Base-by-base conservation (phyloP, 352 stramenopile species). In the Phytophthora pluvialis region DNA sequence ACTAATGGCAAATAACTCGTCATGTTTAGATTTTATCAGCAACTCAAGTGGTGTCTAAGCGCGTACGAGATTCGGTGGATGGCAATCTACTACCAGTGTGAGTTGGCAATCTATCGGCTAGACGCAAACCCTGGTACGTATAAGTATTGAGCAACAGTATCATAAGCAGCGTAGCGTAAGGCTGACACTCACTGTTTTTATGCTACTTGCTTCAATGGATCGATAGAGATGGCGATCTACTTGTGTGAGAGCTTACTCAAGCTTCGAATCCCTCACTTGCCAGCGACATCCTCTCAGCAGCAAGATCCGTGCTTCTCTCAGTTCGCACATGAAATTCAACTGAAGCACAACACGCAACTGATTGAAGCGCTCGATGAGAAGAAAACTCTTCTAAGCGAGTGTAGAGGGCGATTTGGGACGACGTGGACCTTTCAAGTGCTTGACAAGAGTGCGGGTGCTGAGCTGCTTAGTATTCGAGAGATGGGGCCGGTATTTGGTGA, bases 31-130 rank as follows among this genome's bases (percentile, higher is more conserved):
- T 55, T 86, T 35, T 75, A 43, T 31, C 52, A 65, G 3, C 78
- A 88, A 31, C 38, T 86, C 0, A 15, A 21, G 16, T 89, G 80
- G 82, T 57, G 83, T 13, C 29, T 81, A 15, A 48, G 60, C 1
- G 67, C 48, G 8, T 79, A 91, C 38, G 53, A 67, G 10, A 64
- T 72, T 31, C 73, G 80, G n/a, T 91, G 82, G 82, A 70, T 38
- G 54, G 71, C 77, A 1, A 62, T 87, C 10, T 69, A 79, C 46
- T 81, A 70, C 38, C 67, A 70, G 21, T 77, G 70, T 31, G 82
- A 91, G 38, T 60, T 77, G 25, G 71, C 55, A 2, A 55, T 87
- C 10, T 86, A 81, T 29, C 78, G 81, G 13, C 58, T 86, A 4
- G 78, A 87, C 55, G 78, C 68, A 16, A 67, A 86, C 15, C 69